phyloP scores from a whole-genome alignment of 2,329 filamentous ascomycete species.

The Fusarium coicis region DNA sequence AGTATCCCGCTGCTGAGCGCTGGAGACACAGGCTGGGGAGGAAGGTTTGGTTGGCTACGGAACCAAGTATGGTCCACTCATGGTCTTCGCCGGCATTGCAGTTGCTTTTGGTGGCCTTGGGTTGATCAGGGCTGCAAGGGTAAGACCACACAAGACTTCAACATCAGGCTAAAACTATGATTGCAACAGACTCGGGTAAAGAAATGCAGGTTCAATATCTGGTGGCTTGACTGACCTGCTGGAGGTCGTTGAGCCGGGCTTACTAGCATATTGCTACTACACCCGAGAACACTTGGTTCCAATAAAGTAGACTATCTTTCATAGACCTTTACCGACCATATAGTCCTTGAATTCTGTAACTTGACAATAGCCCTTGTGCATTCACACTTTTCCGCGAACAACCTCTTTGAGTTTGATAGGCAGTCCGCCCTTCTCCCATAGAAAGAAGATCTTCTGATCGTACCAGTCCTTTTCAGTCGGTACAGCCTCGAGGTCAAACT shows the following conservation, averaged over 20 bases:
- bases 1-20: neutral
- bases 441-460: neutral
- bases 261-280: rapidly evolving
- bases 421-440: neutral
- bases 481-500: slow-evolving; percentile 2
- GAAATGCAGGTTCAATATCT: neutral
- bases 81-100: neutral
- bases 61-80: neutral
- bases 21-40: neutral
- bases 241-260: rapidly evolving
- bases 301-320: neutral
- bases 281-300: neutral
- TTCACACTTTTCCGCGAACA: neutral
- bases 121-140: neutral
- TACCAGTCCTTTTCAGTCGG: neutral
- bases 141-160: neutral
- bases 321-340: rapidly evolving
- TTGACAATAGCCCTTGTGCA: neutral
- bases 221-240: no score
- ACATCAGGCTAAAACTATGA: neutral
- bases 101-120: neutral
- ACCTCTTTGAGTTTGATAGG: neutral
- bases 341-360: rapidly evolving
- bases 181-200: neutral
- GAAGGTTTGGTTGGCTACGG: neutral